Base-by-base conservation (phyloP, 176 grass and related monocot species). In the Paspalum vaginatum region DNA sequence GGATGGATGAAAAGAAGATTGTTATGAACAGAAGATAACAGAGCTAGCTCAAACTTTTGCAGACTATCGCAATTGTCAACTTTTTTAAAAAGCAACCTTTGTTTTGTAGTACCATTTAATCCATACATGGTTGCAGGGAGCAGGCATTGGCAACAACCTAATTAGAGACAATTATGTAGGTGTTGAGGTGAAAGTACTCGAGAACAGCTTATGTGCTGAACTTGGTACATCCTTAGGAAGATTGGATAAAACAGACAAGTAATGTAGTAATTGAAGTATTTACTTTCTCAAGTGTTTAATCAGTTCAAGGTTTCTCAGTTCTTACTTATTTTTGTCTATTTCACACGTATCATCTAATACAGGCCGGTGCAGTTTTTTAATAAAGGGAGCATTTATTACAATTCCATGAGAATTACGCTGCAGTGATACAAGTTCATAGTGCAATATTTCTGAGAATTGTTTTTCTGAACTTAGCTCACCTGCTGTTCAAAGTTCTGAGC, bases 401-500 rank as follows among this genome's bases (percentile, higher is more conserved):
- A n/a, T n/a, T n/a, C n/a, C n/a, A n/a, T n/a, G n/a, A n/a, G n/a
- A n/a, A n/a, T n/a, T n/a, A n/a, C n/a, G n/a, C n/a, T 32, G 32
- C 32, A 32, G 3, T 32, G 56, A 13, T 81, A 25, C 6, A 39
- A 32, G 32, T 7, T 20, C 45, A 49, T 70, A 68, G 18, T 43
- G 41, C 4, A 4, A 32, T 21, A 54, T n/a, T 18, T 42, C 13
- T 0, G 3, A 47, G 12, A 27, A 48, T 48, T 11, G 15, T 41
- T 57, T 13, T 48, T 39, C 6, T 10, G 40, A 52, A 9, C 37
- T 41, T 21, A 82, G 25, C 81, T 78, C 65, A 90, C 91, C 87
- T 87, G 78, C 2, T 74, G 77, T 48, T 40, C 77, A 41, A 79
- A 90, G 54, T 75, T 82, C 11, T 82, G 74, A 0, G 79, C 21